Evolutionary conservation across 1,284 basidiomycete genomes (phyloP).

Genomic region (Ganoderma boninense): DNA sequence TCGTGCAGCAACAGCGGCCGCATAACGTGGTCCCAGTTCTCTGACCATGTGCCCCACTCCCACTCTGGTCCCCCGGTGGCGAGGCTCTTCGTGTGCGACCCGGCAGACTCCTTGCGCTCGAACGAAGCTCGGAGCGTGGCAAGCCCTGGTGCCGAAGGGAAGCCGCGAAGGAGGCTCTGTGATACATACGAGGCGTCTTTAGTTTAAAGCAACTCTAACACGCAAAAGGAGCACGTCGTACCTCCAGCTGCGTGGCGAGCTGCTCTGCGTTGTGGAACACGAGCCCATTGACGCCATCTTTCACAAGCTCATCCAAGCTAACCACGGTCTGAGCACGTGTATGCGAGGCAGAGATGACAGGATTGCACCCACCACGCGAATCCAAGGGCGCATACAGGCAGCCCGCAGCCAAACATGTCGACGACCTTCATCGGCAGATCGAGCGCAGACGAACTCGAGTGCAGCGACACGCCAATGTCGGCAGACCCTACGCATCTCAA

Average conservation of each 20-base stretch:
- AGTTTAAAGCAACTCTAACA: neutral
- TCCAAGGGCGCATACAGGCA: conserved; percentile 91
- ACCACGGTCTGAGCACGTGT: neutral
- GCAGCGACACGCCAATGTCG: conserved; percentile 92
- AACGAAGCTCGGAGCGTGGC: conserved; percentile 58
- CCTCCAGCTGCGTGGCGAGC: conserved; percentile 79
- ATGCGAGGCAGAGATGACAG: neutral
- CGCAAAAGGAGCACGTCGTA: conserved; percentile 43
- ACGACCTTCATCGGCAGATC: conserved; percentile 99
- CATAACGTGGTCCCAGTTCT: conserved; percentile 83
- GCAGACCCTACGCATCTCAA: conserved; percentile 73
- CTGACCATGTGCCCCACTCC: conserved; percentile 83
- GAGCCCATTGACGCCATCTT: conserved; percentile 83
- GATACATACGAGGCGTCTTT: neutral
- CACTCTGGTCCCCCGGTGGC: conserved; percentile 40
- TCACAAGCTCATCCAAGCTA: conserved; percentile 89
- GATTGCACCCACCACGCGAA: conserved; percentile 79
- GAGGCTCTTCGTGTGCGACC: neutral
- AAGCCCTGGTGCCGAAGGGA: conserved; percentile 64
- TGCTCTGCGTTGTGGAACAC: conserved; percentile 78
- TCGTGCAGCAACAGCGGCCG: conserved; percentile 68
- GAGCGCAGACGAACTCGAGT: conserved; percentile 89
- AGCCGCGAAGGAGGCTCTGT: conserved; percentile 58
- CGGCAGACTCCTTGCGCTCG: conserved; percentile 20
- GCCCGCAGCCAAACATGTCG: conserved; percentile 97